Conservation (phyloP, 768 basidiomycete species). For the Tylopilus plumbeoviolaceoides region DNA sequence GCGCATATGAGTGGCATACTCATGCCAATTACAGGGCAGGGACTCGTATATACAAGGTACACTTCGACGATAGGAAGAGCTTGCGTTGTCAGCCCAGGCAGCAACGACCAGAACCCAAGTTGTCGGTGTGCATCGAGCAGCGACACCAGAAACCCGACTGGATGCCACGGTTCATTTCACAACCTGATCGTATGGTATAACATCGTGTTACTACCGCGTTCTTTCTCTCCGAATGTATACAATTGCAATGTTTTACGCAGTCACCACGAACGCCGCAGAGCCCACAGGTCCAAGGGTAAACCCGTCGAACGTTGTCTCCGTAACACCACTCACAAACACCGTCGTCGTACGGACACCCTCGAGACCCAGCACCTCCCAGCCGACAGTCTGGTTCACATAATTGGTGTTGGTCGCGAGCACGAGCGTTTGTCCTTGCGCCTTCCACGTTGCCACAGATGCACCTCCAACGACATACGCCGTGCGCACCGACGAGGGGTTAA, state of each 20-base stretch:
- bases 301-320: background rate
- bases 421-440: constrained; percentile 36
- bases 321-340: constrained; percentile 17
- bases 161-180: too few relatives aligned
- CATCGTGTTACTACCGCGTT: background rate
- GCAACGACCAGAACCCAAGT: too few relatives aligned
- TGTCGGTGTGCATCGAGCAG: too few relatives aligned
- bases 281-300: background rate
- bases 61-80: background rate
- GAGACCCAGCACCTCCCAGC: constrained; percentile 30
- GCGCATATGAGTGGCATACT: background rate
- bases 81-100: background rate
- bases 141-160: too few relatives aligned
- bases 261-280: background rate
- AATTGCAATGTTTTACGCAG: background rate
- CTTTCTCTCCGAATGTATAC: too few relatives aligned
- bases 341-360: background rate
- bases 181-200: background rate
- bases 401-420: constrained; percentile 52
- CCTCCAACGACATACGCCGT: constrained; percentile 37
- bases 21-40: too few relatives aligned
- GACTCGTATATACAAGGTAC: too few relatives aligned
- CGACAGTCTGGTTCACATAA: constrained; percentile 34
- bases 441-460: constrained; percentile 53
- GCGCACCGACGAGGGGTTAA: constrained; percentile 38